Evolutionary conservation across 2,329 filamentous ascomycete species (phyloP).

Genomic region (Phoma herbarum): DNA sequence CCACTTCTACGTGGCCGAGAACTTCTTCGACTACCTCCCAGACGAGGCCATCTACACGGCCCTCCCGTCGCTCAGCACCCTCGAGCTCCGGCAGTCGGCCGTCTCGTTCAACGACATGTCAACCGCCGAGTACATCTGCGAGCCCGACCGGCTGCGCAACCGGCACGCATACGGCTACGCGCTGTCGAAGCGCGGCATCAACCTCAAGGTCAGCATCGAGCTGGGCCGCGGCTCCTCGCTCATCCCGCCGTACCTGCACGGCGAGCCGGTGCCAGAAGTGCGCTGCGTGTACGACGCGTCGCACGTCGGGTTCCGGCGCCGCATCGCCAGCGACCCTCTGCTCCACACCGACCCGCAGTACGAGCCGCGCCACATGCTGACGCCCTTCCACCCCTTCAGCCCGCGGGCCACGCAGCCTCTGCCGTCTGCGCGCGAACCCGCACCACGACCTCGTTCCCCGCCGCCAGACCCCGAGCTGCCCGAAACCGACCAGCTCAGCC

Average conservation of each 20-base stretch:
- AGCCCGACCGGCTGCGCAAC: constrained; percentile 33
- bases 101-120: constrained; percentile 21
- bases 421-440: too few relatives aligned
- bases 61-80: constrained; percentile 36
- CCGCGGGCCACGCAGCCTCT: too few relatives aligned
- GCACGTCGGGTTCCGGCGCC: constrained; percentile 57
- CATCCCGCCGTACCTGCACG: constrained; percentile 47
- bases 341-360: not conserved
- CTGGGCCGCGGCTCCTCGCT: constrained; percentile 30
- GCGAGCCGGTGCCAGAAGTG: constrained; percentile 36
- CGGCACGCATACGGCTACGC: constrained; percentile 41
- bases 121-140: constrained; percentile 35
- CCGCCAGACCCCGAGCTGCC: too few relatives aligned
- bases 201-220: constrained; percentile 40
- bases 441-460: too few relatives aligned
- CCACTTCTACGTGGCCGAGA: constrained; percentile 27
- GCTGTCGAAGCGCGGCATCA: constrained; percentile 39
- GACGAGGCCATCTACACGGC: constrained; percentile 35
- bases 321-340: constrained; percentile 15
- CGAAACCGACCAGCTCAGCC: constrained; percentile 38
- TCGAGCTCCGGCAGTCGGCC: constrained; percentile 42
- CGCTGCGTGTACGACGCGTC: constrained; percentile 42
- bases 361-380: not conserved
- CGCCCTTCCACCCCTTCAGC: not conserved
- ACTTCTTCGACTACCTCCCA: constrained; percentile 44